These are phyloP conservation scores for Crithidia fasciculata DNA, from an alignment of 208 protist genomes.

Conservation along the genomic window DNA sequence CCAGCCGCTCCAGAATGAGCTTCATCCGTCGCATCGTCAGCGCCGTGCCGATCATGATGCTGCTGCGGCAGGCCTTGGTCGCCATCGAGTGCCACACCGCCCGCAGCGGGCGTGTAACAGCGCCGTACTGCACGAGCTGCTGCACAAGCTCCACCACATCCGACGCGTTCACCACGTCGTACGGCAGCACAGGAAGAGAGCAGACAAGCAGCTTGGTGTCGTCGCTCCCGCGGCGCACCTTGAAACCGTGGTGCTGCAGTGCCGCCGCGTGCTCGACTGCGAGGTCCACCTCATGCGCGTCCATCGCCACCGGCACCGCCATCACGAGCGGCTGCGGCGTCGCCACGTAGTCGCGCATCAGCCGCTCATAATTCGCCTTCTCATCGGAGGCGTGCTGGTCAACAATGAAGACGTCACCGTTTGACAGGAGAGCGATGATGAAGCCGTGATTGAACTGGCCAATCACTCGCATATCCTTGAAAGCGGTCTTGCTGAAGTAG, in stretches of 20 bases:
- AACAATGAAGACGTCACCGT: constrained; percentile 91
- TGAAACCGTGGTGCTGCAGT: constrained; percentile 90
- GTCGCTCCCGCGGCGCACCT: constrained; percentile 56
- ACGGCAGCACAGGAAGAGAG: constrained; percentile 83
- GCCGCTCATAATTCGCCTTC: constrained; percentile 94
- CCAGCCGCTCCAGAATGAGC: constrained; percentile 72
- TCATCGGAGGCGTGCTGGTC: constrained; percentile 96
- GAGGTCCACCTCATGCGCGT: constrained; percentile 78
- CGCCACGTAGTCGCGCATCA: constrained; percentile 71
- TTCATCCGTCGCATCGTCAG: constrained; percentile 81
- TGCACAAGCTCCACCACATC: constrained; percentile 91
- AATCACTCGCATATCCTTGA: constrained; percentile 88
- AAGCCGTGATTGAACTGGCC: constrained; percentile 96
- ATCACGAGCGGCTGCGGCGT: constrained; percentile 86
- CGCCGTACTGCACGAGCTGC: constrained; percentile 72
- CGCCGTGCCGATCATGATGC: constrained; percentile 94
- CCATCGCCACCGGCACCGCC: constrained; percentile 74
- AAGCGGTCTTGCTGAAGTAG: constrained; percentile 83
- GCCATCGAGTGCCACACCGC: constrained; percentile 93
- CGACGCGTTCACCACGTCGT: constrained; percentile 80
- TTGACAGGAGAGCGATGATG: constrained; percentile 79
- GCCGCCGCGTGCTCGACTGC: constrained; percentile 67
- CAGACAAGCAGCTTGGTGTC: constrained; percentile 75
- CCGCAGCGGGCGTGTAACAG: constrained; percentile 65
- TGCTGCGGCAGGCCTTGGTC: constrained; percentile 90